phyloP scores from a whole-genome alignment of 140 eudicot species.

The Erigeron philadelphicus region DNA sequence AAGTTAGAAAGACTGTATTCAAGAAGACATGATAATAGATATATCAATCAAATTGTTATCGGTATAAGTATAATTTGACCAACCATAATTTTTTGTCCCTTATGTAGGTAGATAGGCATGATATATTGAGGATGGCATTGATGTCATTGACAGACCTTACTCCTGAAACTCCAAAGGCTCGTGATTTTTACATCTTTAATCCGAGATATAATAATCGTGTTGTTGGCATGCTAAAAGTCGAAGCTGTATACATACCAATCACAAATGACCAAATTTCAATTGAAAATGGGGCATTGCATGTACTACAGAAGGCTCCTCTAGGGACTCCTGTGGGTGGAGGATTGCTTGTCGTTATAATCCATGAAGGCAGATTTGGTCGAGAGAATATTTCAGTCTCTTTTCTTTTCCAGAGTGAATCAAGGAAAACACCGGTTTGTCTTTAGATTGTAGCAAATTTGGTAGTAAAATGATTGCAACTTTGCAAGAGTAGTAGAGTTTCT shows the following conservation, averaged over 20 bases:
- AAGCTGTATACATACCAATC: not conserved
- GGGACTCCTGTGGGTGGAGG: not conserved
- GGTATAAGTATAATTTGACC: not conserved
- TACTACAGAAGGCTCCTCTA: not conserved
- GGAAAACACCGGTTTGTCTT: not conserved
- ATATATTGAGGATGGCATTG: not conserved
- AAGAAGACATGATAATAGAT: not conserved
- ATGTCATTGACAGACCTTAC: not conserved
- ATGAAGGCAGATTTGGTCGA: not conserved
- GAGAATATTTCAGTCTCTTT: not conserved
- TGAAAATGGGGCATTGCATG: not conserved
- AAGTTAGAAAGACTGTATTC: not conserved
- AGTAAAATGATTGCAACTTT: not conserved
- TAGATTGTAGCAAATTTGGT: not conserved
- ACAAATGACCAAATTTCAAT: not conserved
- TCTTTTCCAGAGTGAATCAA: not conserved
- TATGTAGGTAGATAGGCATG: not conserved
- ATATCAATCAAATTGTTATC: not conserved
- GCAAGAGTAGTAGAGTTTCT: no score
- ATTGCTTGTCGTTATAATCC: not conserved
- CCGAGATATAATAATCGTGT: not conserved
- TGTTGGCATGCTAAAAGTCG: not conserved
- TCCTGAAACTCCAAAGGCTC: not conserved
- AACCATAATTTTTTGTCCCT: not conserved
- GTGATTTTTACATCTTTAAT: conserved; percentile 1